Percentiles rank a stretch among this genome's conserved stretches.
phyloP scores from a whole-genome alignment of 768 basidiomycete genomes.

The Phanerochaete sordida region DNA sequence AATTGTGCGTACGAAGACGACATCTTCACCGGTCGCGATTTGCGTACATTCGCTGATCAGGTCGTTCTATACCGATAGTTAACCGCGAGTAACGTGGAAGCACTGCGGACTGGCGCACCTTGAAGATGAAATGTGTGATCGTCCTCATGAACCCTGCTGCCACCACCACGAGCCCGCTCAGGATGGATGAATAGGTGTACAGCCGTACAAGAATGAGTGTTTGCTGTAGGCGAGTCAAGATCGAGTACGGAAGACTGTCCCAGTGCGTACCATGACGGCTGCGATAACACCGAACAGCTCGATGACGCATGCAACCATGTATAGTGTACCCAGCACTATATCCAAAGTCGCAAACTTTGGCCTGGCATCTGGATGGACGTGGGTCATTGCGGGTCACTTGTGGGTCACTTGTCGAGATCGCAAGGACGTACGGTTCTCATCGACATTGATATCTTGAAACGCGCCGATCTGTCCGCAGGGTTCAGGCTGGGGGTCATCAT shows the following conservation, averaged over 20 bases:
- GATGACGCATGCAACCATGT: slow-evolving; percentile 46
- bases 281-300: slow-evolving; percentile 55
- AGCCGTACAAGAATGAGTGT: slow-evolving; percentile 47
- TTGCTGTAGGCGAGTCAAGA: slow-evolving; percentile 37
- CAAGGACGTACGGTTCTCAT: slow-evolving; percentile 44
- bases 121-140: slow-evolving; percentile 64
- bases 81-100: neutral
- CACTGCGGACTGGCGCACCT: slow-evolving; percentile 38
- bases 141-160: slow-evolving; percentile 52
- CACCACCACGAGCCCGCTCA: slow-evolving; percentile 45
- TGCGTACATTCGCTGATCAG: slow-evolving; percentile 54
- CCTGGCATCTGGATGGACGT: slow-evolving; percentile 22
- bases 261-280: slow-evolving; percentile 44
- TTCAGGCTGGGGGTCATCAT: neutral
- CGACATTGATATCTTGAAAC: slow-evolving; percentile 51
- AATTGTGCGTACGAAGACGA: slow-evolving; percentile 32
- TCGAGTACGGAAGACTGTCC: neutral
- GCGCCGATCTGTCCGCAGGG: slow-evolving; percentile 39
- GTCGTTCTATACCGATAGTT: slow-evolving; percentile 38
- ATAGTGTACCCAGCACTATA: slow-evolving; percentile 58
- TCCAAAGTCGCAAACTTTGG: slow-evolving; percentile 49
- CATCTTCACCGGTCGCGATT: slow-evolving; percentile 32
- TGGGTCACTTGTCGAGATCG: no score
- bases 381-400: neutral
- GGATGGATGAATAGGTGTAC: slow-evolving; percentile 49